A percentile compares a stretch with the other conserved stretches of the same genome.
Conservation (phyloP, 1,284 basidiomycete species). For the Malassezia psittaci region DNA sequence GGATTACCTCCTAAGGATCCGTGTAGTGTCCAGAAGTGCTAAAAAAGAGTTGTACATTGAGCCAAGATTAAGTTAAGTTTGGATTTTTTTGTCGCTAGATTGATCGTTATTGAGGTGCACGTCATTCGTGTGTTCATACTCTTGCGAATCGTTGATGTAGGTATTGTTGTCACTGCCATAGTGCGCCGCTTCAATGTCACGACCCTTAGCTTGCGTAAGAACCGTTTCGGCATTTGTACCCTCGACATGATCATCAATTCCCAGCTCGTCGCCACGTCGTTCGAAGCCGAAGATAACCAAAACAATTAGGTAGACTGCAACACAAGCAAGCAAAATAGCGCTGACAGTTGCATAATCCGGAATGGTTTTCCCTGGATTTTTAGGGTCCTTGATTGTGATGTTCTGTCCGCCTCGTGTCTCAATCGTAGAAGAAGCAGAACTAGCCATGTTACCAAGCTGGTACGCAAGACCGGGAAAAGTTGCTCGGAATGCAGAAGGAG, state of each 20-base stretch:
- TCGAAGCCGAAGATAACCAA: constrained; percentile 36
- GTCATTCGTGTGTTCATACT: background rate
- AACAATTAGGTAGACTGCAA: constrained; percentile 47
- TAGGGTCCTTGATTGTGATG: constrained; percentile 41
- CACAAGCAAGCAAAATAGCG: constrained; percentile 68
- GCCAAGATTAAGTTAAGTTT: no score
- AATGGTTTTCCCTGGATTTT: constrained; percentile 44
- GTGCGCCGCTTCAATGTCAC: background rate
- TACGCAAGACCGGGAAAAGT: constrained; percentile 86
- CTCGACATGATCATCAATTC: constrained; percentile 69
- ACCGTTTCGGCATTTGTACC: constrained; percentile 53
- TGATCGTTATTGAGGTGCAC: background rate
- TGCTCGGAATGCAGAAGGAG: constrained; percentile 81
- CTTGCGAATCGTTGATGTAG: background rate
- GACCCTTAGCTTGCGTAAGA: background rate
- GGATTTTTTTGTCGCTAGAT: background rate
- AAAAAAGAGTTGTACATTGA: no score
- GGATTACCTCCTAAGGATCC: no score
- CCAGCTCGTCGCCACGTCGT: constrained; percentile 65
- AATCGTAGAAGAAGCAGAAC: constrained; percentile 76
- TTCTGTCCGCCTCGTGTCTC: constrained; percentile 61
- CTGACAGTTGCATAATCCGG: constrained; percentile 77
- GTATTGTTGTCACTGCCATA: background rate
- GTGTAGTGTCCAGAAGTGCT: no score
- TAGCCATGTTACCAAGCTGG: constrained; percentile 66